phyloP scores from a whole-genome alignment of 139 green algal species.

The Zygnema circumcarinatum region DNA sequence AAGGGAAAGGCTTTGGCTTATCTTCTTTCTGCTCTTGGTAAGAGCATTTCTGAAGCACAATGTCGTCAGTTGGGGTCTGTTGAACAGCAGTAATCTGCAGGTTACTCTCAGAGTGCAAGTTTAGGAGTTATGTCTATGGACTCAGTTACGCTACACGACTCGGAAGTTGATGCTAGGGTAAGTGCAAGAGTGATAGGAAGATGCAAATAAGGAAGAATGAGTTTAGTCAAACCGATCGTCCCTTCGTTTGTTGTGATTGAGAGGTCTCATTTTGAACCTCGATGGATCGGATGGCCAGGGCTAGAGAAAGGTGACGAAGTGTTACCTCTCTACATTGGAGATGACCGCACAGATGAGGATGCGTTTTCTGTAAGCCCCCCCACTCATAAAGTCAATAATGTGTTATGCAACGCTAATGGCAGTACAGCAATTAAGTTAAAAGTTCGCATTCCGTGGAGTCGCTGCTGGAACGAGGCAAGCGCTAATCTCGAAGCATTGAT shows the following conservation, averaged over 20 bases:
- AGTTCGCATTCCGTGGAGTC: not conserved
- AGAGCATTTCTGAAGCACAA: not conserved
- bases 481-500: not conserved
- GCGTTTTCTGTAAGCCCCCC: slow-evolving; percentile 75
- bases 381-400: not conserved
- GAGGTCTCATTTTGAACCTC: too few relatives aligned
- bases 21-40: slow-evolving; percentile 73
- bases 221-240: too few relatives aligned
- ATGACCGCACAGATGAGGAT: slow-evolving; percentile 98
- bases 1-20: slow-evolving; percentile 92
- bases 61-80: slow-evolving; percentile 36
- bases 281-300: not conserved
- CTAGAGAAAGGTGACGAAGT: slow-evolving; percentile 65
- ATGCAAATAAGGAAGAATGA: too few relatives aligned
- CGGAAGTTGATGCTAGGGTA: too few relatives aligned
- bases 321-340: slow-evolving; percentile 93
- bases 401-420: not conserved
- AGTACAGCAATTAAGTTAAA: not conserved
- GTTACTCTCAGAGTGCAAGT: not conserved
- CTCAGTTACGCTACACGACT: not conserved
- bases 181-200: too few relatives aligned
- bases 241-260: too few relatives aligned
- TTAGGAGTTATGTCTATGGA: not conserved
- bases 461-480: not conserved
- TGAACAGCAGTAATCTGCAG: not conserved